A percentile compares a stretch with the other conserved stretches of the same genome.
Evolutionary conservation across 805 yeast genomes (phyloP).

Genomic region (Wickerhamiella allomyrinae): DNA sequence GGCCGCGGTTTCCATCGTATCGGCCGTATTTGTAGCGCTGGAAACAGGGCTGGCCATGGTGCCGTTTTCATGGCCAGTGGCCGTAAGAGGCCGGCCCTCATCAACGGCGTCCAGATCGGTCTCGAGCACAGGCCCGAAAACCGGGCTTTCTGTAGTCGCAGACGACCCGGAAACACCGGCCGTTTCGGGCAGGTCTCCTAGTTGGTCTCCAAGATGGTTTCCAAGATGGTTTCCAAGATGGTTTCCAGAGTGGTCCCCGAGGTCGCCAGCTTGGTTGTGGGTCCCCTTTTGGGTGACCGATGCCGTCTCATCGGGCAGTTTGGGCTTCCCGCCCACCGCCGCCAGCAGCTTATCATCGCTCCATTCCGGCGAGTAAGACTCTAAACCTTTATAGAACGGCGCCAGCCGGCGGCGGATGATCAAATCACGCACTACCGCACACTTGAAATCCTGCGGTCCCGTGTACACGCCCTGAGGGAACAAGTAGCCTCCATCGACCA

Average conservation of each 20-base stretch:
- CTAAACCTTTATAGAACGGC: constrained; percentile 82
- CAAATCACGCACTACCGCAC: constrained; percentile 54
- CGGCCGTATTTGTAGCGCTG: not conserved
- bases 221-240: no score
- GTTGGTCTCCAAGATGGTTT: no score
- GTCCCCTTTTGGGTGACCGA: not conserved
- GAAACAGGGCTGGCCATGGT: not conserved
- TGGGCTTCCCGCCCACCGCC: constrained; percentile 16
- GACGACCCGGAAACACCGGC: no score
- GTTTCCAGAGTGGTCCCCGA: no score
- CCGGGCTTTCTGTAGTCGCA: no score
- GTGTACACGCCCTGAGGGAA: constrained; percentile 87
- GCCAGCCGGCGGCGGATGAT: constrained; percentile 62
- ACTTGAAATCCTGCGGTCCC: constrained; percentile 58
- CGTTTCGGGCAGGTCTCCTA: no score
- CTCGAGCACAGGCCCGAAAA: no score
- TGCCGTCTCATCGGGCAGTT: not conserved
- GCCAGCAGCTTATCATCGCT: constrained; percentile 48
- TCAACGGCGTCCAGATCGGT: no score
- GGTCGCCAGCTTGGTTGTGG: no score
- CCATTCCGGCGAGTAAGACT: constrained; percentile 65
- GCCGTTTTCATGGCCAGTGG: no score
- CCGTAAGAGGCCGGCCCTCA: no score
- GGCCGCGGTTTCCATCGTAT: not conserved
- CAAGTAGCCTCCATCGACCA: constrained; percentile 85